Evolutionary conservation across 2,329 filamentous ascomycete genomes (phyloP).

Genomic region (Paecilomyces fulvus): DNA sequence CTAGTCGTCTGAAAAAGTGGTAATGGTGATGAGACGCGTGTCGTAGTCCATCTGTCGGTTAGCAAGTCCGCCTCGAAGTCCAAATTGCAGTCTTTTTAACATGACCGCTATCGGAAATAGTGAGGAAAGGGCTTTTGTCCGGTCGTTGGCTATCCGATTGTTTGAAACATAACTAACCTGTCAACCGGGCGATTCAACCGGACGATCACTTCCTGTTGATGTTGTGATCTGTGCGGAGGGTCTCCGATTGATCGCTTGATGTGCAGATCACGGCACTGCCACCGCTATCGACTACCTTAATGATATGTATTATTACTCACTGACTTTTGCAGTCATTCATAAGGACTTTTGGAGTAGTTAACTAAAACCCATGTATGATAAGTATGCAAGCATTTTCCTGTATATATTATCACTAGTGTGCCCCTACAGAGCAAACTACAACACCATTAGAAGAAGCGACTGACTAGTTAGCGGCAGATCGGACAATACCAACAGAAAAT

Average conservation of each 20-base stretch:
- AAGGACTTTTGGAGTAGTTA: too few relatives aligned
- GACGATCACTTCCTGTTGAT: neutral
- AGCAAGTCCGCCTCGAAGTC: neutral
- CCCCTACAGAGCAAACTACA: too few relatives aligned
- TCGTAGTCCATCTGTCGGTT: neutral
- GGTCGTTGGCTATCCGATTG: neutral
- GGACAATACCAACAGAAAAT: too few relatives aligned
- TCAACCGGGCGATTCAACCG: neutral
- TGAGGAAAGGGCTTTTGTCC: neutral
- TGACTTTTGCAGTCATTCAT: neutral
- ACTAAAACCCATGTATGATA: too few relatives aligned
- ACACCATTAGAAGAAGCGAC: too few relatives aligned
- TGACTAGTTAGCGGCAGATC: too few relatives aligned
- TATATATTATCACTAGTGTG: too few relatives aligned
- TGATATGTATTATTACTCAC: neutral
- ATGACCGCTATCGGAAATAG: neutral
- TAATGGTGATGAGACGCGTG: neutral
- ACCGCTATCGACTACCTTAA: neutral
- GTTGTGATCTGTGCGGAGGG: neutral
- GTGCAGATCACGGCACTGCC: neutral
- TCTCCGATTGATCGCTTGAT: neutral
- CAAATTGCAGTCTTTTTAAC: neutral
- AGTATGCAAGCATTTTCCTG: too few relatives aligned
- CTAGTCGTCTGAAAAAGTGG: neutral
- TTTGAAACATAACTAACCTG: neutral